phyloP scores from a whole-genome alignment of 805 yeast genomes.

The Suhomyces pyralidae region DNA sequence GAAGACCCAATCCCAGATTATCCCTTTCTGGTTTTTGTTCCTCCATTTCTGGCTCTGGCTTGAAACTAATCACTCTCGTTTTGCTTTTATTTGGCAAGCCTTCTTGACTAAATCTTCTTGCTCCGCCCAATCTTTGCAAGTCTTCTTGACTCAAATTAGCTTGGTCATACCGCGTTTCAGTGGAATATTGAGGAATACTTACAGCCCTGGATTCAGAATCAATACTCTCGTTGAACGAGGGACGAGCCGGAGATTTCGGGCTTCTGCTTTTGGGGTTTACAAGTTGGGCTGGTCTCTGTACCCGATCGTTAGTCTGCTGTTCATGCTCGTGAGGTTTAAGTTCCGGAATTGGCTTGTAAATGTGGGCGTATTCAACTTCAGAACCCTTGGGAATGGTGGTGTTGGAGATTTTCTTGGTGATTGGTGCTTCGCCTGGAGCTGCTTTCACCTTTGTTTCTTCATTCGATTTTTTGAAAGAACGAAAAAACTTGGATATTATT shows the following conservation, averaged over 20 bases:
- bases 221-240: background rate
- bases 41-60: background rate
- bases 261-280: background rate
- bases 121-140: background rate
- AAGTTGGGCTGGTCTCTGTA: background rate
- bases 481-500: conserved; percentile 7
- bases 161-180: background rate
- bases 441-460: background rate
- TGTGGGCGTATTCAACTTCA: conserved; percentile 17
- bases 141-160: background rate
- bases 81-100: background rate
- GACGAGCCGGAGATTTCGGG: background rate
- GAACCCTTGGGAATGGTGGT: conserved; percentile 24
- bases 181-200: conserved; percentile 2
- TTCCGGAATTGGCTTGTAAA: conserved; percentile 25
- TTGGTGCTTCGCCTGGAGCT: background rate
- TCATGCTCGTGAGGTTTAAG: conserved; percentile 7
- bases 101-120: background rate
- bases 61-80: background rate
- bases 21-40: background rate
- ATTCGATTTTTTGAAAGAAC: conserved; percentile 6
- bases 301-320: background rate
- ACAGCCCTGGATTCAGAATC: background rate
- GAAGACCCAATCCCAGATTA: background rate
- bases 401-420: conserved; percentile 11